phyloP scores from a whole-genome alignment of 2,329 filamentous ascomycete genomes.

The Aspergillus bombycis region DNA sequence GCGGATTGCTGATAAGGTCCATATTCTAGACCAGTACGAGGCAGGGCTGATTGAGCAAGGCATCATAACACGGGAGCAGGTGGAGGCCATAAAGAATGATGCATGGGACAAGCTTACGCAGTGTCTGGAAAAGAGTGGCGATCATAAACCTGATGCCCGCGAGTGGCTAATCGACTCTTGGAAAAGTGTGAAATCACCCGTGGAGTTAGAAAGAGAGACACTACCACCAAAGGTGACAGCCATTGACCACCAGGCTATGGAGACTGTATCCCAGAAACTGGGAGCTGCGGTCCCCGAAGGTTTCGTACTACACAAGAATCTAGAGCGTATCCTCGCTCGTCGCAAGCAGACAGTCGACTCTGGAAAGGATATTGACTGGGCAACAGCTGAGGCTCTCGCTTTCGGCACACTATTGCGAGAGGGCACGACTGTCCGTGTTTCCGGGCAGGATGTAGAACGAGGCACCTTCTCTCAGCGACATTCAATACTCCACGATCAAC shows the following conservation, averaged over 20 bases:
- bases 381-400: constrained; percentile 92
- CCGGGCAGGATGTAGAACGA: constrained; percentile 98
- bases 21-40: constrained; percentile 81
- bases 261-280: constrained; percentile 59
- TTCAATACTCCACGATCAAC: constrained; percentile 95
- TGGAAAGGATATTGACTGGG: constrained; percentile 95
- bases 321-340: constrained; percentile 90
- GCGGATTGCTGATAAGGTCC: constrained; percentile 82
- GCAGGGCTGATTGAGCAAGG: constrained; percentile 88
- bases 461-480: constrained; percentile 99
- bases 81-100: constrained; percentile 99
- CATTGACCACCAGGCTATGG: constrained; percentile 64
- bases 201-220: constrained; percentile 91
- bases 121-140: constrained; percentile 94
- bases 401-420: constrained; percentile 90
- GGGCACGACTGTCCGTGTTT: constrained; percentile 95
- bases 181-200: constrained; percentile 99
- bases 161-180: constrained; percentile 98
- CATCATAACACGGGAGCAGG: constrained; percentile 94
- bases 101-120: constrained; percentile 99
- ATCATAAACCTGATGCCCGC: constrained; percentile 92
- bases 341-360: constrained; percentile 89
- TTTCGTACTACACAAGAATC: constrained; percentile 88
- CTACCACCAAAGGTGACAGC: constrained; percentile 70
- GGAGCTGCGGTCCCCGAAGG: constrained; percentile 70